phyloP scores from a whole-genome alignment of 495 filamentous ascomycete genomes.

The Sphaerosporella brunnea region DNA sequence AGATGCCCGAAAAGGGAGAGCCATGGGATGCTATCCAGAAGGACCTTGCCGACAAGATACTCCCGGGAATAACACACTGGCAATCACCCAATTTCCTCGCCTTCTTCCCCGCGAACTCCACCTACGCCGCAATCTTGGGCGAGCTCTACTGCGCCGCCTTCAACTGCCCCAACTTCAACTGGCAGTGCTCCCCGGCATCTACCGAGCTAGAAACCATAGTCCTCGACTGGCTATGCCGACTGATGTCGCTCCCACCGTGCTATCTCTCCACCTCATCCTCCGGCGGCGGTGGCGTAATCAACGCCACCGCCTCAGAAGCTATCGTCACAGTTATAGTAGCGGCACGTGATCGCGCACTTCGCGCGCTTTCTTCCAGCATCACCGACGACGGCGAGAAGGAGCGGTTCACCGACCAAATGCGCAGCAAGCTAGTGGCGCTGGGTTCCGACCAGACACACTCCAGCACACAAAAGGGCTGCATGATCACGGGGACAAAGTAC shows the following conservation, averaged over 20 bases:
- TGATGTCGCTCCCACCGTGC: slow-evolving; percentile 53
- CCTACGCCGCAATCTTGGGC: slow-evolving; percentile 74
- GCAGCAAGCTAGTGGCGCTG: slow-evolving; percentile 61
- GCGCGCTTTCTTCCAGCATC: slow-evolving; percentile 36
- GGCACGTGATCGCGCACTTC: slow-evolving; percentile 64
- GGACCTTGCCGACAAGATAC: slow-evolving; percentile 74
- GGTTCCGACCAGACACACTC: slow-evolving; percentile 65
- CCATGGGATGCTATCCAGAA: slow-evolving; percentile 61
- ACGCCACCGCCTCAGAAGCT: slow-evolving; percentile 81
- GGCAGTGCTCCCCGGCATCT: slow-evolving; percentile 87
- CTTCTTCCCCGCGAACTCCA: slow-evolving; percentile 72
- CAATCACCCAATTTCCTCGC: slow-evolving; percentile 93
- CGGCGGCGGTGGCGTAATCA: slow-evolving; percentile 76
- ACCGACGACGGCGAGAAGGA: slow-evolving; percentile 41
- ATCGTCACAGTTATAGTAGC: slow-evolving; percentile 76
- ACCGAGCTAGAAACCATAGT: slow-evolving; percentile 92
- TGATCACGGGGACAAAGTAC: slow-evolving; percentile 68
- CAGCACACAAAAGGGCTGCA: slow-evolving; percentile 68
- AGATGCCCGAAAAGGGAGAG: slow-evolving; percentile 56
- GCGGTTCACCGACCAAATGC: slow-evolving; percentile 44
- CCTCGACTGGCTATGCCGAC: slow-evolving; percentile 73
- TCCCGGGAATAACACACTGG: slow-evolving; percentile 90
- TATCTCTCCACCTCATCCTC: slow-evolving; percentile 60
- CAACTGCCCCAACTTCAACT: slow-evolving; percentile 85
- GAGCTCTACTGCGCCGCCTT: slow-evolving; percentile 86